Evolutionary conservation across 2,329 filamentous ascomycete species (phyloP).

Genomic region (Aspergillus sp.): DNA sequence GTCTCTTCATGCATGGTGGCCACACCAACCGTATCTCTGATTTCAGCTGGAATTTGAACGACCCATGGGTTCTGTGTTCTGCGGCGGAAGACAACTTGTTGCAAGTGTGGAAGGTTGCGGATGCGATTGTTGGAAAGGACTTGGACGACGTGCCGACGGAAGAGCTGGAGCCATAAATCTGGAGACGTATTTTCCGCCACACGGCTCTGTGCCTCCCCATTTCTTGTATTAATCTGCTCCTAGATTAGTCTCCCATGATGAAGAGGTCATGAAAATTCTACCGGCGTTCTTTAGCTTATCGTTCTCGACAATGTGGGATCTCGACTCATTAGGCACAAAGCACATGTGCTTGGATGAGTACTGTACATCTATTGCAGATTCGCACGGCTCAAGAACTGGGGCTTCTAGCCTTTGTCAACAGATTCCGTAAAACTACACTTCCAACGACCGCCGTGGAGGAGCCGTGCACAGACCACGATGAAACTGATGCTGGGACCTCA

Average conservation of each 20-base stretch:
- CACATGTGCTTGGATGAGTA: too few relatives aligned
- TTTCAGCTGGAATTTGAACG: slow-evolving; percentile 96
- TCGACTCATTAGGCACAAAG: not conserved
- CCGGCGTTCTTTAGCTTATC: too few relatives aligned
- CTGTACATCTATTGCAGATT: too few relatives aligned
- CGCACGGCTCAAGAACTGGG: too few relatives aligned
- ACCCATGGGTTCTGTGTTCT: slow-evolving; percentile 93
- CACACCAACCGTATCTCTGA: slow-evolving; percentile 96
- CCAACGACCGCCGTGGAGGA: too few relatives aligned
- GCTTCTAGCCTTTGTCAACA: too few relatives aligned
- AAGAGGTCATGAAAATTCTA: not conserved
- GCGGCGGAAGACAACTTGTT: slow-evolving; percentile 96
- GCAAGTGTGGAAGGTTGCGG: slow-evolving; percentile 88
- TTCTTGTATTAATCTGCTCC: not conserved
- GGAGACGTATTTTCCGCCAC: slow-evolving; percentile 28
- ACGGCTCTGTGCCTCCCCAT: not conserved
- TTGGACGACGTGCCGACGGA: slow-evolving; percentile 71
- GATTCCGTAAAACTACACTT: too few relatives aligned
- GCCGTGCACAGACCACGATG: too few relatives aligned
- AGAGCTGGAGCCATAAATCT: slow-evolving; percentile 61
- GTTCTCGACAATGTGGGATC: too few relatives aligned
- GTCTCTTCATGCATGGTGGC: slow-evolving; percentile 96
- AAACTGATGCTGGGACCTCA: too few relatives aligned
- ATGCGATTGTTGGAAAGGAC: slow-evolving; percentile 76
- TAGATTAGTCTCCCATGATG: not conserved